Evolutionary conservation across 768 basidiomycete species (phyloP), one percentile per base, ranked within the genome.

Genomic region (Amanita exitialis): DNA sequence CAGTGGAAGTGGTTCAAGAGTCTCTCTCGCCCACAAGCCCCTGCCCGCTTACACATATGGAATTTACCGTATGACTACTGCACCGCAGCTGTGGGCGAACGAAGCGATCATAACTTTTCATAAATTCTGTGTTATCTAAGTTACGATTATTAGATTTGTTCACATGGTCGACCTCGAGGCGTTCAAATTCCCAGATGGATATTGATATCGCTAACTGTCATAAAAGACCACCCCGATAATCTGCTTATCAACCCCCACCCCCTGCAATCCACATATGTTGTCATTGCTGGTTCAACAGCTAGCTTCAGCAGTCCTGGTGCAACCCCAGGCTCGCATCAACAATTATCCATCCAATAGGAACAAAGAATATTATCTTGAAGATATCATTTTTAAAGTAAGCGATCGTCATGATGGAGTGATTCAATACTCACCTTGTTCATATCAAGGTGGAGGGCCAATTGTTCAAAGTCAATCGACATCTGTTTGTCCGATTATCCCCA

Each of bases 391-490:
- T 27, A n/a, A 23, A 15, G 49, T 49, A 21, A 16, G 49, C 20
- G 27, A n/a, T 20, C 12, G 1, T 30, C 16, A 8, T 20, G 30
- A 41, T 15, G 21, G 3, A 6, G 7, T 25, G n/a, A n/a, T 27
- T n/a, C 42, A 9, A 12, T 10, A 28, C 20, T 18, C 15, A 28
- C 21, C 15, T 5, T 27, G 37, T 13, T 16, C 21, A 23, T 16
- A 35, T 18, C 13, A 23, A 66, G 66, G 66, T 67, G 38, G 64
- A 68, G 16, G 36, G 38, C 39, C 16, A 43, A 12, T 49, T 66
- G 20, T 67, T 65, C 54, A 63, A 59, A 51, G 59, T 67, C 8
- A 64, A 61, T 15, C 56, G 57, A 28, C 52, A 57, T 30, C 49
- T 54, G 18, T 63, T 68, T 28, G 15, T 44, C 21, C 42, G 56